These are phyloP conservation scores for Bacidia gigantensis DNA, from an alignment of 495 filamentous ascomycete species.

Conservation along the genomic window DNA sequence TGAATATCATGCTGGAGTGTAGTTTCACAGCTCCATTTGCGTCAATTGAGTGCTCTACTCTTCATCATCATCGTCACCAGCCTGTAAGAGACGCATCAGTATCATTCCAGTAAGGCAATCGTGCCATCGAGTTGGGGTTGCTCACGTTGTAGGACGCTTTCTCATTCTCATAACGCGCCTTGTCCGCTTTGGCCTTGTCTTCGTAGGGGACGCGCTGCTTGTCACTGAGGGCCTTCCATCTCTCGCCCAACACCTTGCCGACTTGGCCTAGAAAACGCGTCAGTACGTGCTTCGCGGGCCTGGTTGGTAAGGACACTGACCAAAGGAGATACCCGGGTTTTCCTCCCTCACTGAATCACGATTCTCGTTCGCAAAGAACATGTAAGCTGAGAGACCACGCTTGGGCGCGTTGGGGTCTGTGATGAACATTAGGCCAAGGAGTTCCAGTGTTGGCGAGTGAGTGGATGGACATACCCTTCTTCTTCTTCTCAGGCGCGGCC, in stretches of 20 bases:
- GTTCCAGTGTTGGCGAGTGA: not conserved
- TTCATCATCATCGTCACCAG: slow-evolving; percentile 38
- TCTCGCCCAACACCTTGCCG: slow-evolving; percentile 91
- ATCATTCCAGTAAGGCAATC: not conserved
- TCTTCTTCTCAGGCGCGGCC: slow-evolving; percentile 48
- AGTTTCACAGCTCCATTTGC: not conserved
- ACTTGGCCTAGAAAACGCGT: slow-evolving; percentile 57
- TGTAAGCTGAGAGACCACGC: slow-evolving; percentile 98
- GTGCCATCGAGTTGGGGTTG: slow-evolving; percentile 5
- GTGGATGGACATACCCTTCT: slow-evolving; percentile 54
- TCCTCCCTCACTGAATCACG: slow-evolving; percentile 96
- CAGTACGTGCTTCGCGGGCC: not conserved
- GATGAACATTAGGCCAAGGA: not conserved
- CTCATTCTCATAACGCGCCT: slow-evolving; percentile 97
- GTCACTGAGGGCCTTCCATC: slow-evolving; percentile 89
- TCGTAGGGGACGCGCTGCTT: slow-evolving; percentile 87
- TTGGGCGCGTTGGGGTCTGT: slow-evolving; percentile 96
- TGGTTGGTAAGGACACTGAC: slow-evolving; percentile 36
- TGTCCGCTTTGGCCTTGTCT: slow-evolving; percentile 86
- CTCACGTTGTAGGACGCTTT: slow-evolving; percentile 84
- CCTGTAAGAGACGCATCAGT: slow-evolving; percentile 24
- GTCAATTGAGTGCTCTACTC: slow-evolving; percentile 25
- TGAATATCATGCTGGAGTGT: not conserved
- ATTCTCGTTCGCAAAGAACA: slow-evolving; percentile 99
- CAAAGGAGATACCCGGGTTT: slow-evolving; percentile 95